Evolutionary conservation across 306 rosid species (phyloP).

Genomic region (Acacia confusa): DNA sequence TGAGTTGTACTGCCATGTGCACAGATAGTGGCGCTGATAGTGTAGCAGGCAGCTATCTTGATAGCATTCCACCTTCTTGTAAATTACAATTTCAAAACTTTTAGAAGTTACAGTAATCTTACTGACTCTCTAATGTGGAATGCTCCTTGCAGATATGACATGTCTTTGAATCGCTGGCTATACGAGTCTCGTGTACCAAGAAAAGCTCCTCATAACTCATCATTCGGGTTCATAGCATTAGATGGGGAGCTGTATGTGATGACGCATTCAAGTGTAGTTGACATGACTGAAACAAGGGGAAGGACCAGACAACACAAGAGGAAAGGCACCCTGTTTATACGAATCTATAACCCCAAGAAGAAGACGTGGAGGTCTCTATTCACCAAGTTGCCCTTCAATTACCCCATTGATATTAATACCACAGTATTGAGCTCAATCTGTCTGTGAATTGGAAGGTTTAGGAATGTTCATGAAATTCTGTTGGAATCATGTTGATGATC

Average conservation of each 20-base stretch:
- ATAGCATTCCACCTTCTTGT: constrained; percentile 13
- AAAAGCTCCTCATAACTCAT: constrained; percentile 42
- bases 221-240: constrained; percentile 62
- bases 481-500: constrained; percentile 33
- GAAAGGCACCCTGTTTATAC: constrained; percentile 61
- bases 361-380: constrained; percentile 70
- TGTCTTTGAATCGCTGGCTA: constrained; percentile 69
- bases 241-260: constrained; percentile 65
- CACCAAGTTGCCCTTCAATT: constrained; percentile 64
- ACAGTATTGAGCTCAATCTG: constrained; percentile 67
- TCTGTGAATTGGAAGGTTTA: constrained; percentile 51
- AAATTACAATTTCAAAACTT: constrained; percentile 1
- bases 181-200: constrained; percentile 70
- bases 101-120: constrained; percentile 4
- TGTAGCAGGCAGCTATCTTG: constrained; percentile 15
- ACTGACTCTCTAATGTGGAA: constrained; percentile 20
- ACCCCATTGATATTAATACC: constrained; percentile 51
- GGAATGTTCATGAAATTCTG: constrained; percentile 25
- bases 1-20: constrained; percentile 12
- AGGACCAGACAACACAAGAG: constrained; percentile 59
- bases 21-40: not conserved
- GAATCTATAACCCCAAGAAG: constrained; percentile 73
- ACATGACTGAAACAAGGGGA: constrained; percentile 42
- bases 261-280: constrained; percentile 43
- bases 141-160: constrained; percentile 61